Percentiles rank a stretch among this genome's conserved stretches.
Evolutionary conservation across 2,329 filamentous ascomycete species (phyloP).

Genomic region (Orbilia blumenaviensis): DNA sequence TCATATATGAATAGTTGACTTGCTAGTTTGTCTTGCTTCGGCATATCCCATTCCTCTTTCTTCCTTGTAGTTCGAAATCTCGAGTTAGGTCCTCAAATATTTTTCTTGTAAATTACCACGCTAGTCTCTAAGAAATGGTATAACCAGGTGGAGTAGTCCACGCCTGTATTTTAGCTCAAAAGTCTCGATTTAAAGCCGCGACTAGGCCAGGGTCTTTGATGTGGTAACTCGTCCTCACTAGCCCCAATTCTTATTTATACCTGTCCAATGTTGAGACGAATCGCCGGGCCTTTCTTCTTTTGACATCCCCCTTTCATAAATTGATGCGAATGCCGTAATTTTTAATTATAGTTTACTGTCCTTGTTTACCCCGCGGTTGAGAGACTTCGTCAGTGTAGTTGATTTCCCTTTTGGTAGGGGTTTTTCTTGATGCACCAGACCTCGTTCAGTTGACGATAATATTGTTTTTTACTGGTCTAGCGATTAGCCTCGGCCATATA

Average conservation of each 20-base stretch:
- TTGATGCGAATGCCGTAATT: background rate
- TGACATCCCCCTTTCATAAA: background rate
- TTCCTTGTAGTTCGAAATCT: no score
- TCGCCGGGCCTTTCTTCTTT: background rate
- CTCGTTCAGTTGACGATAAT: background rate
- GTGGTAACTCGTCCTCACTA: background rate
- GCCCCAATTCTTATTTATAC: background rate
- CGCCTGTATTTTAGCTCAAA: no score
- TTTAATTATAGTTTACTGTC: background rate
- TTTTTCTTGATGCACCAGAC: background rate
- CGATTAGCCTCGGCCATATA: background rate
- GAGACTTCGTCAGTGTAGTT: background rate
- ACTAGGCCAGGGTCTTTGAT: no score
- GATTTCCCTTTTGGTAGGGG: background rate
- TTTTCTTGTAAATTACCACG: no score
- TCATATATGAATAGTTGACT: no score
- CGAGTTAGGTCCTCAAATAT: no score
- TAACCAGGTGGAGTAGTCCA: no score
- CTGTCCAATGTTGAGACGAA: background rate
- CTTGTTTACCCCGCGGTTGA: background rate
- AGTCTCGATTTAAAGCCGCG: background rate
- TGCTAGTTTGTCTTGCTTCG: no score
- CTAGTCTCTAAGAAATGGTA: no score
- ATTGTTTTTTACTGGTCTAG: background rate
- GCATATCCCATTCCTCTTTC: no score